Conservation (phyloP, 208 protist genomes). For the Leptomonas seymouri region DNA sequence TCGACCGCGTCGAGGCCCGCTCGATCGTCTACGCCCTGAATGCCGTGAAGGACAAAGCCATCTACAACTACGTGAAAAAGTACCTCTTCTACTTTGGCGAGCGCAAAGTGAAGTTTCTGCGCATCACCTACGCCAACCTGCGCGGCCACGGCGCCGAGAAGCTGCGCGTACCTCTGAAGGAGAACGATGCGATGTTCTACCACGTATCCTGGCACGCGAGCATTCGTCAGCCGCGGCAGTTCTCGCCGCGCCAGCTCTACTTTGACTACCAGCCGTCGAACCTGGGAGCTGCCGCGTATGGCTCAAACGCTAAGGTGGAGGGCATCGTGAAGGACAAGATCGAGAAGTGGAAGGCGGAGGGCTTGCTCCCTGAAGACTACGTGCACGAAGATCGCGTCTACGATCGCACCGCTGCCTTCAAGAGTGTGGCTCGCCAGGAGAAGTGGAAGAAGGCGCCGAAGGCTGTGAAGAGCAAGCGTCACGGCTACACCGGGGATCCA, state of each 20-base stretch:
- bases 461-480: conserved; percentile 74
- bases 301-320: conserved; percentile 83
- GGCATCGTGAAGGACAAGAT: conserved; percentile 93
- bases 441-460: conserved; percentile 86
- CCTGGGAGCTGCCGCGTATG: conserved; percentile 48
- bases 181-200: conserved; percentile 91
- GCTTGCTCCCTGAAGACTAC: conserved; percentile 87
- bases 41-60: conserved; percentile 61
- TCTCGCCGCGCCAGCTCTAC: conserved; percentile 88
- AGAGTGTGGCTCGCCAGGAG: conserved; percentile 79
- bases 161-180: conserved; percentile 71
- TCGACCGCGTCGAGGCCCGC: conserved; percentile 80
- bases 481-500: conserved; percentile 81
- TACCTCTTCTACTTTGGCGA: conserved; percentile 90
- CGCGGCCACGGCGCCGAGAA: conserved; percentile 84
- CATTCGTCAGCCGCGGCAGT: conserved; percentile 80
- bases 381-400: conserved; percentile 86
- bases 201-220: conserved; percentile 89
- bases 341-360: conserved; percentile 91
- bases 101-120: conserved; percentile 87
- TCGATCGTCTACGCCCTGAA: conserved; percentile 86
- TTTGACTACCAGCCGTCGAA: conserved; percentile 90
- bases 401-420: conserved; percentile 78
- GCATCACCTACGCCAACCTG: conserved; percentile 80
- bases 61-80: conserved; percentile 89